Base-by-base conservation (phyloP, 2,329 filamentous ascomycete species). In the Endothia cerciana region DNA sequence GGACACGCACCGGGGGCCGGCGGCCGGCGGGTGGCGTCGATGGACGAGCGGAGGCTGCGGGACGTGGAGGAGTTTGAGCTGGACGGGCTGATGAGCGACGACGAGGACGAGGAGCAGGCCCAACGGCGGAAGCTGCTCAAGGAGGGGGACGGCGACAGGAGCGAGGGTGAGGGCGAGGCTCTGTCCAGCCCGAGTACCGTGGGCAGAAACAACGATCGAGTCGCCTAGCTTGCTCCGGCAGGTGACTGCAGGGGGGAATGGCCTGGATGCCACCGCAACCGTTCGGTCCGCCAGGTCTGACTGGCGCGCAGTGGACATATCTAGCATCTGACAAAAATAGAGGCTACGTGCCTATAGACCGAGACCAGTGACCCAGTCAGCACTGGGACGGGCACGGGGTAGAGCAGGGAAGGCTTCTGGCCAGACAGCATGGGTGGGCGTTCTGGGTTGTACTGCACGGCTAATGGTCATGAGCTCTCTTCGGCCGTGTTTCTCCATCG, bases 61-160 rank as follows among this genome's bases (percentile, higher is more conserved):
- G 94, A 97, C 74, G 94, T 92, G 0, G 91, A 97, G 74, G 93
- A 97, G 72, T 99, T 97, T 75, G 95, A 98, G 78, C 83, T 99
- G 1, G 93, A 95, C 67, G 94, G 92, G 0, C 79, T 99, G 47
- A 94, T 94, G 76, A 95, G 91, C 65, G 94, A 97, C 55, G 93
- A 96, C 22, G 93, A 97, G 62, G 90, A 90, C 4, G 80, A 86
- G 15, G 82, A 82, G 51, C 73, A 75, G 25, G 76, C 75, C 3
- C 71, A 75, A 22, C 79, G 80, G 71, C 75, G 78, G 62, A 77
- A 76, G 56, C 69, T 78, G 60, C 68, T 78, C 53, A 72, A 69
- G 65, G 71, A 72, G 47, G 75, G 76, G 36, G 77, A 77, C 10
- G 64, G 47, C n/a, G 66, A 65, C 13, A 60, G 59, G 58, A 60